These are phyloP conservation scores for Dothideomycetes sp. DNA, from an alignment of 2,329 filamentous ascomycete genomes.

Conservation along the genomic window DNA sequence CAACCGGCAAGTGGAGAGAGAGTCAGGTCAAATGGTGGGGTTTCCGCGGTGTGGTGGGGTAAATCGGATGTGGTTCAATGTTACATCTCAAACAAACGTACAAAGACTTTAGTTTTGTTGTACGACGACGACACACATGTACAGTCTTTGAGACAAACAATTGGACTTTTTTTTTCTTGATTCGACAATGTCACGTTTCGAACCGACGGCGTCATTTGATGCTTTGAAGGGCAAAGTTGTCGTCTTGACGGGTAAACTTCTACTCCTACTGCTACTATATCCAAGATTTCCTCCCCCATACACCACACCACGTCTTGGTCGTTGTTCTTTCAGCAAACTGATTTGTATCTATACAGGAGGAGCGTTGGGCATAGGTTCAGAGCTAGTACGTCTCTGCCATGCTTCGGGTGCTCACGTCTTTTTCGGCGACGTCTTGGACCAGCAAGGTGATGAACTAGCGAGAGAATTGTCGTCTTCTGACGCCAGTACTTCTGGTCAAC, in stretches of 20 bases:
- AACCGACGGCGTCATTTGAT: neutral
- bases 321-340: neutral
- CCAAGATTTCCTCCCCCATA: neutral
- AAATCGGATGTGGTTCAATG: too few species aligned
- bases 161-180: too few species aligned
- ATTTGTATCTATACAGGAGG: conserved; percentile 25
- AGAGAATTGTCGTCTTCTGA: conserved; percentile 18
- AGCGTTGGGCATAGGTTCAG: conserved; percentile 38
- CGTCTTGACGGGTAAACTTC: conserved; percentile 27
- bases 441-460: conserved; percentile 27
- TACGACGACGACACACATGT: too few species aligned
- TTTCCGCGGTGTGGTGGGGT: too few species aligned
- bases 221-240: conserved; percentile 23
- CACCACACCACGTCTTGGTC: neutral
- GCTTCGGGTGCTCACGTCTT: conserved; percentile 33
- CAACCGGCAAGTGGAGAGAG: too few species aligned
- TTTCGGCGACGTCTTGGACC: conserved; percentile 35
- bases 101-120: too few species aligned
- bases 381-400: conserved; percentile 32
- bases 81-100: too few species aligned
- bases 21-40: too few species aligned
- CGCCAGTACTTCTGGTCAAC: conserved; percentile 17
- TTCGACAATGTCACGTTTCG: conserved; percentile 8
- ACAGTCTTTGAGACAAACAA: too few species aligned
- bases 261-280: neutral